Conservation (phyloP, 306 rosid genomes). For the Cucurbita argyrosperma region DNA sequence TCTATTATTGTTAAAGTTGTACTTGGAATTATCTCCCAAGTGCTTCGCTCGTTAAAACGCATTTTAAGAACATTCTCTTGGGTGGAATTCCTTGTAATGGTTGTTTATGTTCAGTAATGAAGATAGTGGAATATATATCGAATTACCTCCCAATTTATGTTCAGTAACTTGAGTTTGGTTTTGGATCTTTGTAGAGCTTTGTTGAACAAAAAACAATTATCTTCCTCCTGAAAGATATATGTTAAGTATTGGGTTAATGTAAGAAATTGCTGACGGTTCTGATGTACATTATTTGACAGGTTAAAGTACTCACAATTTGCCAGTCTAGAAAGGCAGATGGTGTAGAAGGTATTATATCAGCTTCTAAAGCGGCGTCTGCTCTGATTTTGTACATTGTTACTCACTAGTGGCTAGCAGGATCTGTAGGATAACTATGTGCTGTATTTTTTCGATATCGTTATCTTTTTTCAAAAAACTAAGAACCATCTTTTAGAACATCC, state of each 20-base stretch:
- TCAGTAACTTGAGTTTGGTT: background rate
- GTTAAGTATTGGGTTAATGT: background rate
- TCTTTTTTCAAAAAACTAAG: background rate
- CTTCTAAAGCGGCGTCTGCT: background rate
- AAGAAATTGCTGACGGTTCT: constrained; percentile 5
- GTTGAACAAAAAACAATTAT: background rate
- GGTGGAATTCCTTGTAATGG: too few species aligned
- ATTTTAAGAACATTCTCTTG: background rate
- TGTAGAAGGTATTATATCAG: constrained; percentile 36
- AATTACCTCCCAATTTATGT: too few species aligned
- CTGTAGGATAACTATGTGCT: background rate
- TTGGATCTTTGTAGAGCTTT: background rate
- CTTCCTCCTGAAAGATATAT: background rate
- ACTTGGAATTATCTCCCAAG: background rate
- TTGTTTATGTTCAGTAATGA: too few species aligned
- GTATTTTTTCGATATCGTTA: background rate
- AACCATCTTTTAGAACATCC: background rate
- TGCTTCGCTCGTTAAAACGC: background rate
- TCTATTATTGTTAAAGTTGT: background rate
- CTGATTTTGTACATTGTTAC: background rate
- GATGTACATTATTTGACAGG: constrained; percentile 40
- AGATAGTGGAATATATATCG: too few species aligned
- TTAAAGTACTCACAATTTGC: constrained; percentile 69
- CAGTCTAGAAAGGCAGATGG: constrained; percentile 38
- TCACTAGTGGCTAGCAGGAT: background rate